Conservation (phyloP, 139 green algal species). For the Coelastrella sp. region DNA sequence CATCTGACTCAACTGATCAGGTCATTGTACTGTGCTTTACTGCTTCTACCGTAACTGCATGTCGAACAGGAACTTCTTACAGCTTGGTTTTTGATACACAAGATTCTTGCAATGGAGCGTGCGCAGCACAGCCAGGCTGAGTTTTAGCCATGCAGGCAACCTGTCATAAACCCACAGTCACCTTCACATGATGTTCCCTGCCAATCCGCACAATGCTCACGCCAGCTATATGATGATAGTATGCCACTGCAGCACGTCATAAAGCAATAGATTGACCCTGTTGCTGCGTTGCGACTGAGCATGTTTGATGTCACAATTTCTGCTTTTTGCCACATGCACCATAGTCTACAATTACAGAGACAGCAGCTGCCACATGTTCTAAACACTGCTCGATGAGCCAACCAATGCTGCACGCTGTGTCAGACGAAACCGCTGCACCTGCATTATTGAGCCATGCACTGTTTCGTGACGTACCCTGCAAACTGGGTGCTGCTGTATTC, state of each 20-base stretch:
- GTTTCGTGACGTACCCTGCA: neutral
- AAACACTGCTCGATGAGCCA: no score
- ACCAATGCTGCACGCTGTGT: neutral
- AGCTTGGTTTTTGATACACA: neutral
- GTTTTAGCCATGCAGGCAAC: neutral
- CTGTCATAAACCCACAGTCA: neutral
- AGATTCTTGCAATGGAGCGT: neutral
- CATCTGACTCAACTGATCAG: no score
- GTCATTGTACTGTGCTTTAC: no score
- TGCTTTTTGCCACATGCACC: no score
- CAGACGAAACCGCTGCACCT: neutral
- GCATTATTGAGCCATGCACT: no score
- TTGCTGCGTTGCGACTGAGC: neutral
- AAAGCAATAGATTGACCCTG: neutral
- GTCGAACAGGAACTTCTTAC: no score
- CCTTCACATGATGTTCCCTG: constrained; percentile 20
- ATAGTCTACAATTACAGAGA: no score
- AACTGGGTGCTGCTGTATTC: constrained; percentile 15
- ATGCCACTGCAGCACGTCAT: neutral
- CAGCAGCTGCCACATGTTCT: no score
- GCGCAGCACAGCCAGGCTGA: neutral
- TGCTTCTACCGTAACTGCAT: no score
- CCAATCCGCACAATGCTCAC: constrained; percentile 20
- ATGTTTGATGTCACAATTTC: neutral
- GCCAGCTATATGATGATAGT: constrained; percentile 26